Evolutionary conservation across 2,329 filamentous ascomycete species (phyloP).

Genomic region (Penicillium sumatraense): DNA sequence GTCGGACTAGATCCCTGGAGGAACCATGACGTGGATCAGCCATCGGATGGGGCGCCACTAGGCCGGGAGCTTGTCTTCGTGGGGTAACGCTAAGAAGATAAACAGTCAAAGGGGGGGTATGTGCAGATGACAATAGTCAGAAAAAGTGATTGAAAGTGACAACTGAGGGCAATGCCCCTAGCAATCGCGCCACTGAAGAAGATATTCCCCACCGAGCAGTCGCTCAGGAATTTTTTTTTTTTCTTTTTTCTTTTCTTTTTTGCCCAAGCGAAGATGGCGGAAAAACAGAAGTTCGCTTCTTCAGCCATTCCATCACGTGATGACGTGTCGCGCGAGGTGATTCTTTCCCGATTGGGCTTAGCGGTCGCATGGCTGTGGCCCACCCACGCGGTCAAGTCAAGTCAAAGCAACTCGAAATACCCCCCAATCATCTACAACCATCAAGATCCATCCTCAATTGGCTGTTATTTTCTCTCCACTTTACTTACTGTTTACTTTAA

Average conservation of each 20-base stretch:
- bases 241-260: too few relatives aligned
- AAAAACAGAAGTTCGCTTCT: too few relatives aligned
- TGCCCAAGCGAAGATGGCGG: too few relatives aligned
- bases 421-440: too few relatives aligned
- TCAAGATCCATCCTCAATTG: background rate
- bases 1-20: conserved; percentile 33
- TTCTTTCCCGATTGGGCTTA: conserved; percentile 6
- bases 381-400: too few relatives aligned
- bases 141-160: background rate
- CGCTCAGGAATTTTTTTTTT: too few relatives aligned
- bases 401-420: too few relatives aligned
- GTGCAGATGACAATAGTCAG: background rate
- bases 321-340: conserved; percentile 1
- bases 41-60: conserved; percentile 29
- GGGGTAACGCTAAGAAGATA: conserved; percentile 4
- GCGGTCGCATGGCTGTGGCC: too few relatives aligned
- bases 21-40: conserved; percentile 27
- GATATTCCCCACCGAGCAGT: background rate
- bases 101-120: background rate
- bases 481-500: too few relatives aligned
- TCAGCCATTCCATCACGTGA: background rate
- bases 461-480: background rate
- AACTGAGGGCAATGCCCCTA: background rate
- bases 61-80: conserved; percentile 11
- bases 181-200: too few relatives aligned